Conservation (phyloP, 1,284 basidiomycete species). For the Ustilago crameri region DNA sequence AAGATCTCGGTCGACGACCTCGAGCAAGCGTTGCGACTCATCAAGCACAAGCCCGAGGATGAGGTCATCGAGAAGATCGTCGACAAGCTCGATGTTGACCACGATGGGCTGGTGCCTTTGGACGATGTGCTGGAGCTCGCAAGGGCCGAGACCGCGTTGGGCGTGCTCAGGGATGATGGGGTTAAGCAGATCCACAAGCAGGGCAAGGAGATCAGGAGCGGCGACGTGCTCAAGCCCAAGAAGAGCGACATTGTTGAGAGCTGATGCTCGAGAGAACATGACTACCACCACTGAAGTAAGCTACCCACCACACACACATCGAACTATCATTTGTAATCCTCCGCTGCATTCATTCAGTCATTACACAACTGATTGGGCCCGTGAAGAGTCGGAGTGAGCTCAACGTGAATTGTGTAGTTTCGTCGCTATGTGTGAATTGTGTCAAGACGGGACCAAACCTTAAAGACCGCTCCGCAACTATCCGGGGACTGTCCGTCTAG, state of each 20-base stretch:
- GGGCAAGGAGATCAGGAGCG: slow-evolving; percentile 45
- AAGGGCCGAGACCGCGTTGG: slow-evolving; percentile 67
- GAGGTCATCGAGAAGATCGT: slow-evolving; percentile 88
- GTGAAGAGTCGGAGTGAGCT: no score
- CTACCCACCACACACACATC: neutral
- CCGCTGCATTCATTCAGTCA: neutral
- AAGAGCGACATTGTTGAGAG: slow-evolving; percentile 61
- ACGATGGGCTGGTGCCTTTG: slow-evolving; percentile 84
- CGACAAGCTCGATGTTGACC: slow-evolving; percentile 93
- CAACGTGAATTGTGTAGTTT: no score
- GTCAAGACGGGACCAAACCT: no score
- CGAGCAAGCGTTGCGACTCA: slow-evolving; percentile 87
- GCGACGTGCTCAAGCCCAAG: slow-evolving; percentile 50
- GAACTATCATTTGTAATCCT: no score
- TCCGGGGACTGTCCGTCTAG: no score
- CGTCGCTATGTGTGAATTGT: no score
- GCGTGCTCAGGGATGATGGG: slow-evolving; percentile 62
- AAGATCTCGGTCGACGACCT: slow-evolving; percentile 90
- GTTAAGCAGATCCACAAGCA: slow-evolving; percentile 57
- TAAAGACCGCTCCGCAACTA: no score
- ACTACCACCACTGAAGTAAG: neutral
- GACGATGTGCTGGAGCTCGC: slow-evolving; percentile 69
- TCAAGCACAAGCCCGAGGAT: slow-evolving; percentile 90
- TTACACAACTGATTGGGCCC: no score
- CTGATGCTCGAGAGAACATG: neutral